Evolutionary conservation across 306 rosid genomes (phyloP), one percentile per base, ranked within the genome.

Genomic region (Dalbergia cultrata): DNA sequence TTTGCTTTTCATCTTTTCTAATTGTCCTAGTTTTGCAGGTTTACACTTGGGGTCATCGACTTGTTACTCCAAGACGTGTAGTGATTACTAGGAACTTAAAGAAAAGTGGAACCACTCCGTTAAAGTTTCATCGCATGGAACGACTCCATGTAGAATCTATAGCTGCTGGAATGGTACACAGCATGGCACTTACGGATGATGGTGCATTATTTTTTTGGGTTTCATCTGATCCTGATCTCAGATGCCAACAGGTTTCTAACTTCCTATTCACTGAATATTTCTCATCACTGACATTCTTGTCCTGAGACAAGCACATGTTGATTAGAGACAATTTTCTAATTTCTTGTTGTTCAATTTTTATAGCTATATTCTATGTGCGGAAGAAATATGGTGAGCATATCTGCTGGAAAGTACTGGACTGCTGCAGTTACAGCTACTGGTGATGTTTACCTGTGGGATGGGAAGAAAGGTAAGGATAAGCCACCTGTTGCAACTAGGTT

Each of bases 41-140:
- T 33, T 93, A 87, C 87, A 93, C 99, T 72, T 95, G 99, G 98
- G 99, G 99, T 76, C 94, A 95, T 89, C 90, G 93, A 58, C 95
- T 90, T 74, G 99, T 95, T 67, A 93, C 94, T 34, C 97, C 99
- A 33, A 90, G 83, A 80, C 98, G 99, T 66, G 97, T 93, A 35
- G 90, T 93, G 16, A 80, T 95, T 52, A 80, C 88, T 80, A 93
- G 97, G 88, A 93, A 89, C 88, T 89, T 95, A 12, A 95, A 95
- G 90, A 95, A 91, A 86, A 79, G 92, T 72, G 98, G 98, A 78
- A 90, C 81, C 78, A 74, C 82, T 69, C 89, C 89, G 53, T 83
- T 95, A 83, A 95, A 91, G 89, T 95, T 95, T 85, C 99, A 95
- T 64, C 75, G 97, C 18, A 87, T 63, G 86, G 75, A 89, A 85